Evolutionary conservation across 257 asterid species (phyloP), one percentile per base, ranked within the genome.

Genomic region (Jacaranda mimosifolia): DNA sequence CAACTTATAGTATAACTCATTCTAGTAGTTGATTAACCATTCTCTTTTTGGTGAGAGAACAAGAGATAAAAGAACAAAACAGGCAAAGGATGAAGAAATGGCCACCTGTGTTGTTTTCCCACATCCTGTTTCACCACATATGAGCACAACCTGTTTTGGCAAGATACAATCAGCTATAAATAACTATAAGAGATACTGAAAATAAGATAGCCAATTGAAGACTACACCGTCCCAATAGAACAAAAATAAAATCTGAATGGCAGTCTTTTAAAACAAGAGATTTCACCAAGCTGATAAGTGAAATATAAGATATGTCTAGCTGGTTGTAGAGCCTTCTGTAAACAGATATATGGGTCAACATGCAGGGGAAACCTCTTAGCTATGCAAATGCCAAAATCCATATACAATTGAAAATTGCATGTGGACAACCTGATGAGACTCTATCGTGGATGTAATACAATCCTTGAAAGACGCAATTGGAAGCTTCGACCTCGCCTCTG

Each of bases 91-190:
- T 15, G 67, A 65, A 79, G 74, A 74, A 73, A 62, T 17, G 59
- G 63, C 46, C 81, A 91, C 97, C 98, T 92, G 97, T 26, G 98
- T 94, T 17, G 97, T 94, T 87, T 94, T 94, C 57, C 97, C 99
- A 48, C 99, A 95, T 74, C 99, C 99, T 79, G 99, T 95, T 90
- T 93, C 97, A 84, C 99, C 99, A 82, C 96, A 87, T 79, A 95
- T 82, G 75, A 95, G 97, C 76, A 95, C 95, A 15, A 93, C 98
- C 99, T 95, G 92, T 75, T 77, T 77, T 55, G 48, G 72, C 55
- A 73, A 66, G 79, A 84, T 42, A 74, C 69, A 13, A 42, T 66
- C 62, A 80, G 60, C 52, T 70, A 62, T 71, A 55, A 68, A 26
- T 26, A 26, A 10, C 5, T 19, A 32, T 53, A 21, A 63, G 67